A percentile compares a stretch with the other conserved stretches of the same genome.
phyloP scores from a whole-genome alignment of 1,139 yeast species.

The Pneumocystis carinii region DNA sequence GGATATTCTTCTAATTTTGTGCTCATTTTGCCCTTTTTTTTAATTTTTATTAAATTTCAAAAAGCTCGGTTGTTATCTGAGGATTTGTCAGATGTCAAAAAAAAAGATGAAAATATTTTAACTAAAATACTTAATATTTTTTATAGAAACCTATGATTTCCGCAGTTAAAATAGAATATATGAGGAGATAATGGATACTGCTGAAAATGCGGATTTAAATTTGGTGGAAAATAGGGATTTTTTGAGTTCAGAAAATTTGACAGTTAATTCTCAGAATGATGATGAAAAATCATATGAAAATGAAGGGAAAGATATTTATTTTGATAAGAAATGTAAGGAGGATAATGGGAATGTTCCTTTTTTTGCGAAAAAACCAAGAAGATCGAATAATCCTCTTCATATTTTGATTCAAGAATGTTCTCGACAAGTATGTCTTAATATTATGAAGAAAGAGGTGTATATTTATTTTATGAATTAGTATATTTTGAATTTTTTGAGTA shows the following conservation, averaged over 20 bases:
- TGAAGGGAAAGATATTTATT: neutral
- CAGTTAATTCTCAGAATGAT: neutral
- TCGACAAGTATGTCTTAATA: neutral
- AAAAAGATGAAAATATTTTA: too few species aligned
- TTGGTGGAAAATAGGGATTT: neutral
- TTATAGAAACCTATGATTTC: too few species aligned
- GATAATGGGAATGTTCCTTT: neutral
- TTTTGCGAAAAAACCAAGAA: neutral
- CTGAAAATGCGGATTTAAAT: neutral
- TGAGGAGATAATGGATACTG: neutral
- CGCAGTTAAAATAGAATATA: too few species aligned
- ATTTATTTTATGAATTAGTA: neutral
- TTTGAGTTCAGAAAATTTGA: neutral
- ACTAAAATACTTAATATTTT: too few species aligned
- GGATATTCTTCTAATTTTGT: constrained; percentile 36
- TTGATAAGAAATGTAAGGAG: neutral
- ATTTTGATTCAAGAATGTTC: constrained; percentile 1
- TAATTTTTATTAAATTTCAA: too few species aligned
- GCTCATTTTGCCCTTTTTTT: neutral
- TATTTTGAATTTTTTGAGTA: neutral
- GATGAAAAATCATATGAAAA: neutral
- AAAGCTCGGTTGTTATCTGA: too few species aligned
- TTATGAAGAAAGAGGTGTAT: neutral
- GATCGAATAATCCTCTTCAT: neutral
- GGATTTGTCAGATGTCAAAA: too few species aligned